Base-by-base conservation (phyloP, 2,329 filamentous ascomycete genomes). In the Phaeosphaeria sp. region DNA sequence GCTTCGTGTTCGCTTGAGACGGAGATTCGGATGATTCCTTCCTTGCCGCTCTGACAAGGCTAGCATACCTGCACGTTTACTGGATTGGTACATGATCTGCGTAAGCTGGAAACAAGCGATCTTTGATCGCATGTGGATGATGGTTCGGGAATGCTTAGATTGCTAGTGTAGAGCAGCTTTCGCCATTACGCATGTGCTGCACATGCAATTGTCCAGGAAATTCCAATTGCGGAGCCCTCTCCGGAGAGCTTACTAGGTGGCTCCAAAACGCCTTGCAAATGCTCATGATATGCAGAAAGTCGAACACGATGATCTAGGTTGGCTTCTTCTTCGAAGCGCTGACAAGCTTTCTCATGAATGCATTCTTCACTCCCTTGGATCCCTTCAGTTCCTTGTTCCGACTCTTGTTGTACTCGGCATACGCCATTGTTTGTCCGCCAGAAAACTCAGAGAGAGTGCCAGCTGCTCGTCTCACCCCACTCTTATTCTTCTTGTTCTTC, bases 341-440 rank as follows among this genome's bases (percentile, higher is more conserved):
- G n/a, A 46, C 52, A 36, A 55, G 52, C 41, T 55, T 55, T 20
- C 47, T 36, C 18, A 55, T 49, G 36, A 55, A 55, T 11, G 52
- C 52, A 50, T 55, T 55, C 25, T 55, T 47, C 17, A 55, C 52
- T 9, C 52, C 52, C 39, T 55, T 55, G 39, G 46, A 30, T n/a
- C n/a, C n/a, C 46, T 55, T 55, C 3, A 55, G 25, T 39, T 55
- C 46, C 46, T 50, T 91, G 59, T 83, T 83, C 50, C 73, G 72
- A 53, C 77, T 78, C 72, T 76, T 81, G 42, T 77, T 77, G 58
- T 79, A 80, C 72, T 84, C 82, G 57, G 82, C 77, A 61, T 84
- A 98, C n/a, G 94, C 93, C 95, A 99, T 98, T 73, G 96, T 92
- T 73, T 96, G 91, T 0, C 93, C 95, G 56, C 95, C 95, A 54